phyloP scores from a whole-genome alignment of 116 monocot genomes.

The Dioscorea cayenensis region DNA sequence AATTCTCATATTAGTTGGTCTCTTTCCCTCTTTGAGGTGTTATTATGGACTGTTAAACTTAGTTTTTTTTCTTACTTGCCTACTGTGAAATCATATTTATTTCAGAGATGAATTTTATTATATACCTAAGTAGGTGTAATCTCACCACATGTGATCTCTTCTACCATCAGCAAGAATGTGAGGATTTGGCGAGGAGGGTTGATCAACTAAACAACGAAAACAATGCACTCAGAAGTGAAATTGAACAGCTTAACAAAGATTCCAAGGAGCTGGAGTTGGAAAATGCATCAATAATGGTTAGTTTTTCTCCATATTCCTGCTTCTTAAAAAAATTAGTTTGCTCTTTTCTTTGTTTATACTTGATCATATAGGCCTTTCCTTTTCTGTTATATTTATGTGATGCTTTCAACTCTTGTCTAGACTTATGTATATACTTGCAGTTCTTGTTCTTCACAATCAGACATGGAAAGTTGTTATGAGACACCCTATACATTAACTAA shows the following conservation, averaged over 20 bases:
- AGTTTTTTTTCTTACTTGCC: too few species aligned
- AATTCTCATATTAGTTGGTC: too few species aligned
- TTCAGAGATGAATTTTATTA: neutral
- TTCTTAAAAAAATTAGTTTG: neutral
- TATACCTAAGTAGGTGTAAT: neutral
- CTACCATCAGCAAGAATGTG: slow-evolving; percentile 55
- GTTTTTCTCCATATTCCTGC: neutral
- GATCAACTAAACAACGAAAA: slow-evolving; percentile 45
- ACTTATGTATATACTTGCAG: too few species aligned
- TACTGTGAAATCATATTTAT: neutral
- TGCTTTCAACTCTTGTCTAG: too few species aligned
- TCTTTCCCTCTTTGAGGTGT: too few species aligned
- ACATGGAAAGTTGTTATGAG: too few species aligned
- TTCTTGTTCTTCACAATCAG: too few species aligned
- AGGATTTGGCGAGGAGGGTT: slow-evolving; percentile 42
- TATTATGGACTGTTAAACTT: too few species aligned
- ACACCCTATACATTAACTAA: too few species aligned
- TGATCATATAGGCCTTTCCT: neutral
- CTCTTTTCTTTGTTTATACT: neutral
- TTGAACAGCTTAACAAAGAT: slow-evolving; percentile 37
- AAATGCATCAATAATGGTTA: slow-evolving; percentile 48
- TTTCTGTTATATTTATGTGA: too few species aligned
- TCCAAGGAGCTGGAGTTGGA: slow-evolving; percentile 42
- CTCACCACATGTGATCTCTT: neutral
- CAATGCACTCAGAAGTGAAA: slow-evolving; percentile 35